phyloP scores from a whole-genome alignment of 306 rosid species.

The Cyamopsis tetragonoloba region DNA sequence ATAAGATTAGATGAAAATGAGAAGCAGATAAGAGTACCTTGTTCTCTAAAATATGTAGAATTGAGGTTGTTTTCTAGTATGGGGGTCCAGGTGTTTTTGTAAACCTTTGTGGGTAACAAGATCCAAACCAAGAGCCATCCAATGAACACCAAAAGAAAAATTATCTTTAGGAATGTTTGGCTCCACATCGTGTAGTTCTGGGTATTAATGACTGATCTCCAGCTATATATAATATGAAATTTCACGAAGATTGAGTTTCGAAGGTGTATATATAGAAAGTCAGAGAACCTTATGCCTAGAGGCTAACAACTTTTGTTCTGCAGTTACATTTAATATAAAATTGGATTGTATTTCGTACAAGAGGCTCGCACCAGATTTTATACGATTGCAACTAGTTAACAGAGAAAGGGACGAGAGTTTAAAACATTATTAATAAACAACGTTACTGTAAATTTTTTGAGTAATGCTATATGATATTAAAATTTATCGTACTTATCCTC shows the following conservation, averaged over 20 bases:
- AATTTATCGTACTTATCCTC: too few relatives aligned
- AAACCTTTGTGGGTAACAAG: constrained; percentile 49
- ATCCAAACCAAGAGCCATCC: constrained; percentile 58
- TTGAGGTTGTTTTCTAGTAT: constrained; percentile 29
- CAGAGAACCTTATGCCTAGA: not conserved
- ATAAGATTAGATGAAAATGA: not conserved
- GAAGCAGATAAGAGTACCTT: constrained; percentile 48
- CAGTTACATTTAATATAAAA: not conserved
- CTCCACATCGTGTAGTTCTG: constrained; percentile 13
- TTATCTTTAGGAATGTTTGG: constrained; percentile 17
- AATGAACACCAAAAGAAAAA: constrained; percentile 35
- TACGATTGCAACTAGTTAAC: too few relatives aligned
- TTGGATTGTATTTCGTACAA: not conserved
- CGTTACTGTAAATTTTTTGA: too few relatives aligned
- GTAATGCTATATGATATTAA: too few relatives aligned
- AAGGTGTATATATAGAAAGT: not conserved
- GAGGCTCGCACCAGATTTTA: not conserved
- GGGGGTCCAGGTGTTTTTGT: constrained; percentile 39
- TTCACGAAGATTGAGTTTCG: not conserved
- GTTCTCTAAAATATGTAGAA: constrained; percentile 51
- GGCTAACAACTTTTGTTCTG: too few relatives aligned
- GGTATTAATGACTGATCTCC: too few relatives aligned
- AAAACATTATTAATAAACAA: too few relatives aligned
- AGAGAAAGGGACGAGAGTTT: too few relatives aligned
- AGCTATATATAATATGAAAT: not conserved